These are phyloP conservation scores for Fusarium foetens DNA, from an alignment of 2,329 filamentous ascomycete species.

Conservation along the genomic window DNA sequence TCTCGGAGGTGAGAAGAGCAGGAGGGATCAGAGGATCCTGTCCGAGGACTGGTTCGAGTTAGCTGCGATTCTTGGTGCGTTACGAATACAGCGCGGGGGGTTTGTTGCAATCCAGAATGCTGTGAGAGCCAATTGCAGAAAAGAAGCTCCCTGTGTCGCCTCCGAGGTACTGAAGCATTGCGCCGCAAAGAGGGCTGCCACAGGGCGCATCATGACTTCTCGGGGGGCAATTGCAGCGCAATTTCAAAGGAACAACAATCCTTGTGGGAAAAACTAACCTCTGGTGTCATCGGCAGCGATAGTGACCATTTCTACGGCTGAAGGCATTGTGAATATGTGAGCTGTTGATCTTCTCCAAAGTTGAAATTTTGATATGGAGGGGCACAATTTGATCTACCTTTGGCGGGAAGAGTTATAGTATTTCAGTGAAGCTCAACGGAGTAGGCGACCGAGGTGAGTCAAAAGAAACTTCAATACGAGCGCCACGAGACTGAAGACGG, in stretches of 20 bases:
- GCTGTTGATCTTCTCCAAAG: slow-evolving; percentile 22
- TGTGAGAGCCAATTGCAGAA: not conserved
- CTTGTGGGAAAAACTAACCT: slow-evolving; percentile 47
- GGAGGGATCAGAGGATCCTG: slow-evolving; percentile 95
- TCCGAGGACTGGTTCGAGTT: slow-evolving; percentile 75
- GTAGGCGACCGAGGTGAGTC: slow-evolving; percentile 18
- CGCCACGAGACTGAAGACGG: slow-evolving; percentile 28
- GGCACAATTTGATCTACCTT: slow-evolving; percentile 23
- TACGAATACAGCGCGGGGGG: not conserved
- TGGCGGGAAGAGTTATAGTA: slow-evolving; percentile 18
- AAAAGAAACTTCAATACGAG: slow-evolving; percentile 23
- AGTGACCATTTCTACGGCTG: slow-evolving; percentile 52
- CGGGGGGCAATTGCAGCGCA: not conserved
- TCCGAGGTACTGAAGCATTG: not conserved
- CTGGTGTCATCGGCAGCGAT: slow-evolving; percentile 59
- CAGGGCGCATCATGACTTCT: slow-evolving; percentile 18
- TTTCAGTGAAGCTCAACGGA: slow-evolving; percentile 31
- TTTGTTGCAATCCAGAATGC: not conserved
- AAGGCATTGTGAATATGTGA: slow-evolving; percentile 48
- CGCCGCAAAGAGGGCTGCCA: not conserved
- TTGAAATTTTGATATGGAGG: slow-evolving; percentile 35
- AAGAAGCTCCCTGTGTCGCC: not conserved
- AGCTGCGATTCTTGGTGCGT: slow-evolving; percentile 12
- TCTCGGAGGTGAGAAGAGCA: slow-evolving; percentile 85
- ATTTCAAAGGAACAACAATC: not conserved